Base-by-base conservation (phyloP, 1,284 basidiomycete genomes). In the Ganoderma leucocontextum region DNA sequence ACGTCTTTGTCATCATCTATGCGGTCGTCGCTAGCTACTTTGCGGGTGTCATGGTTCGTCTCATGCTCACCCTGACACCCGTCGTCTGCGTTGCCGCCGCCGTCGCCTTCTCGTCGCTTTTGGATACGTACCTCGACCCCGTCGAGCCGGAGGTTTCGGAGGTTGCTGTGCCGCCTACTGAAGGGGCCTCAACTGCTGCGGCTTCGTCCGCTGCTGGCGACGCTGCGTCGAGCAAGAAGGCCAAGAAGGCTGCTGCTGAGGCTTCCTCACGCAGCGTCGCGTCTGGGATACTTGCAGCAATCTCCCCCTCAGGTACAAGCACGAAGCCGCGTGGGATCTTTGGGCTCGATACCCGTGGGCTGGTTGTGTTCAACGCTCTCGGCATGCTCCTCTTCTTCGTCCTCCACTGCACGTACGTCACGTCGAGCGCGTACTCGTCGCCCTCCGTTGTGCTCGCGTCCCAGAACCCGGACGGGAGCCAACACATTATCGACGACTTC, bases 1-100 rank as follows among this genome's bases (percentile, higher is more conserved):
- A 99, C 78, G 87, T 99, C 74, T 99, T 99, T 80, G 95, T 99
- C 77, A 98, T 99, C 84, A 97, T 99, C 82, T 99, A 99, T 81
- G 92, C 97, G 35, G 90, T 96, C 72, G 91, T 99, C 78, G 95
- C 93, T 60, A 95, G 95, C 78, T 99, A 99, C 87, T 99, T 99
- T 80, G 97, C 98, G 12, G 97, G 97, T 65, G 98, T 99, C 80
- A 99, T 99, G 97, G 97, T 99, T 69, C 95, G 97, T 72, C 84
- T 97, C 66, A 98, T 98, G 94, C 86, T 97, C 67, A 94, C 96
- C 4, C 88, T 97, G 55, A 97, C 96, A 0, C 96, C 96, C 0
- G 92, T 95, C 65, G 95, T 97, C 55, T 98, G 96, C 78, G 95
- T 99, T 66, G 81, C 94, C 42, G 91, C 96, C 7, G 98, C 98